Evolutionary conservation across 208 protist genomes (phyloP).

Genomic region (Angomonas deanei): DNA sequence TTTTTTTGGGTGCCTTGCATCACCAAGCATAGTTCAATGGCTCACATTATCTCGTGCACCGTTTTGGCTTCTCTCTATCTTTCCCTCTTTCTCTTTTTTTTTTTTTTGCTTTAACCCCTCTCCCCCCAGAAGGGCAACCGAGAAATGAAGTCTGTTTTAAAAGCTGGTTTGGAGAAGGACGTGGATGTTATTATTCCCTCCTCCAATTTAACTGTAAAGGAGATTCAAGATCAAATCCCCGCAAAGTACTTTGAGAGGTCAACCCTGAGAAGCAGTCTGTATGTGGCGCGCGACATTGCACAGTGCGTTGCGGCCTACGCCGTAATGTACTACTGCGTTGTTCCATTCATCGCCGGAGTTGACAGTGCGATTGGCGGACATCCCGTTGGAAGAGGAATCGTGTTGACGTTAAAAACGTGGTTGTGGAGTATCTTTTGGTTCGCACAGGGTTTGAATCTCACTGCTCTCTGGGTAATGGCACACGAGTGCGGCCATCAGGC

Average conservation of each 20-base stretch:
- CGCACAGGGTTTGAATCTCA: constrained; percentile 79
- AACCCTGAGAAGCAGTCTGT: constrained; percentile 29
- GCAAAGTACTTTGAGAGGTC: constrained; percentile 69
- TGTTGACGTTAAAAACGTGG: constrained; percentile 25
- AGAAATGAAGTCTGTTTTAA: constrained; percentile 50
- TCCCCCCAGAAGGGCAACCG: not conserved
- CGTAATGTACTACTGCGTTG: constrained; percentile 45
- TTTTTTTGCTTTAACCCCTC: constrained; percentile 4
- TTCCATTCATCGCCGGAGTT: constrained; percentile 27
- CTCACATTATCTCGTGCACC: too few relatives aligned
- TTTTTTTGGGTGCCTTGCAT: not conserved
- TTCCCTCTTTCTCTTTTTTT: constrained; percentile 4
- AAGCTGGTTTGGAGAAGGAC: constrained; percentile 50
- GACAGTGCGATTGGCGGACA: constrained; percentile 14
- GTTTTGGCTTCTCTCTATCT: not conserved
- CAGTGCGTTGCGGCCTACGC: constrained; percentile 45
- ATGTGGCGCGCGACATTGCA: constrained; percentile 54
- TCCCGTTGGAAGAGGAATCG: constrained; percentile 4
- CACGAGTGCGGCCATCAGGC: constrained; percentile 94
- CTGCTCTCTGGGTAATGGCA: constrained; percentile 90
- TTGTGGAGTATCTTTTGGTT: constrained; percentile 76
- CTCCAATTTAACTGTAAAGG: constrained; percentile 48
- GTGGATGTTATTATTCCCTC: constrained; percentile 62
- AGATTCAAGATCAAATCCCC: constrained; percentile 76
- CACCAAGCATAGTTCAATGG: not conserved